phyloP scores from a whole-genome alignment of 1,284 basidiomycete species.

The Neonothopanus nambi region DNA sequence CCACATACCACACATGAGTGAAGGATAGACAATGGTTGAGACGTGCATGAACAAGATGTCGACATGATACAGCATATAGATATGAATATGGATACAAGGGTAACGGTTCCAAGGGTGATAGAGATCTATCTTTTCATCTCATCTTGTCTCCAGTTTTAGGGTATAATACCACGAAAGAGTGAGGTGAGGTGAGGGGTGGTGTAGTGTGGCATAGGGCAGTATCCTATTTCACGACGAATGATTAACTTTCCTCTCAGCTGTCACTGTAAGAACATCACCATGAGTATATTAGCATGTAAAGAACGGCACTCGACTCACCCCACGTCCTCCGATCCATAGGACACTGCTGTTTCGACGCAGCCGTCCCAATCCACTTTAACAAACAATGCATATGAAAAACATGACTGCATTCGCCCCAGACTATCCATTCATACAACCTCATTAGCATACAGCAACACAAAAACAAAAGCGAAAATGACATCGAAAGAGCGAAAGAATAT shows the following conservation, averaged over 20 bases:
- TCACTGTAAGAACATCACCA: not conserved
- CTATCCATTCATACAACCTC: slow-evolving; percentile 40
- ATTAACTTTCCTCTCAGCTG: not conserved
- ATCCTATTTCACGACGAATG: no score
- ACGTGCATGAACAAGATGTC: no score
- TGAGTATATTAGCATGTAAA: not conserved
- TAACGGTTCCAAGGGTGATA: no score
- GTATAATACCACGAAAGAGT: no score
- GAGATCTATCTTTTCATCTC: no score
- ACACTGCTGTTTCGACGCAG: slow-evolving; percentile 87
- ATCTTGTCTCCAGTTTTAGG: no score
- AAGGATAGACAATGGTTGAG: no score
- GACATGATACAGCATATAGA: no score
- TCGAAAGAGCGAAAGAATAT: not conserved
- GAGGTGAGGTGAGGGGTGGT: no score
- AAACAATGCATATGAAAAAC: slow-evolving; percentile 96
- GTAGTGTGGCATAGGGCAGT: no score
- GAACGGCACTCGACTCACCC: slow-evolving; percentile 58
- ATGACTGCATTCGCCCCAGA: slow-evolving; percentile 95
- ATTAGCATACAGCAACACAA: slow-evolving; percentile 4
- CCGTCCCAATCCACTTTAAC: slow-evolving; percentile 89
- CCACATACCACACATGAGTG: no score
- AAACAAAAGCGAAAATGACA: not conserved
- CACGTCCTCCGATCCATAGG: slow-evolving; percentile 92
- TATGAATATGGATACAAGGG: no score